These are phyloP conservation scores for Gentiana macrophylla DNA, from an alignment of 257 asterid genomes.

Conservation along the genomic window DNA sequence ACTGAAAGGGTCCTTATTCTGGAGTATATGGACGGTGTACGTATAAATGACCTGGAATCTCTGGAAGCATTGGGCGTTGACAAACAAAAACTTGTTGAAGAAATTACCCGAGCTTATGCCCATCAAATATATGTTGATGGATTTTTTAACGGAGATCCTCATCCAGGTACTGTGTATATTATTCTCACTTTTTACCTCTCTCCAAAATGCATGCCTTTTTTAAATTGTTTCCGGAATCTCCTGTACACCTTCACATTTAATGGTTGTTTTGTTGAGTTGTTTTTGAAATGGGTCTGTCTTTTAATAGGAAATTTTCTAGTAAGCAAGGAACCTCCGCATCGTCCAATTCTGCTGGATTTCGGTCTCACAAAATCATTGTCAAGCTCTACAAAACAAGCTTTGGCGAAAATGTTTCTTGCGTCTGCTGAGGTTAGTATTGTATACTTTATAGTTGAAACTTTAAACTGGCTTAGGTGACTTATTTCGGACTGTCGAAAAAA, in stretches of 20 bases:
- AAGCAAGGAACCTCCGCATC: slow-evolving; percentile 88
- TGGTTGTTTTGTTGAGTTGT: background rate
- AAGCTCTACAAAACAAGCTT: slow-evolving; percentile 65
- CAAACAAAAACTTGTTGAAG: slow-evolving; percentile 90
- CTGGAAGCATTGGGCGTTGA: slow-evolving; percentile 72
- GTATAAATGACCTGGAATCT: slow-evolving; percentile 68
- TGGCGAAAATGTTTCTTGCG: slow-evolving; percentile 95
- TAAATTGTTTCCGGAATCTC: no score
- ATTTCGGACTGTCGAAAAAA: no score
- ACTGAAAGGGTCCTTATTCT: slow-evolving; percentile 80
- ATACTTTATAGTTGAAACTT: background rate
- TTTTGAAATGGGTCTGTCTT: slow-evolving; percentile 13
- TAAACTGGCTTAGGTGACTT: no score
- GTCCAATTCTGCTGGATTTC: slow-evolving; percentile 85
- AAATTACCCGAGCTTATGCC: slow-evolving; percentile 96
- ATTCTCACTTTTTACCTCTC: background rate
- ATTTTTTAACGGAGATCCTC: slow-evolving; percentile 98
- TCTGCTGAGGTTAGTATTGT: slow-evolving; percentile 77
- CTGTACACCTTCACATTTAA: no score
- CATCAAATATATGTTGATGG: slow-evolving; percentile 97
- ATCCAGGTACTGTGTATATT: slow-evolving; percentile 52
- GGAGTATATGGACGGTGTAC: slow-evolving; percentile 96
- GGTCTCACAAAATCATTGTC: slow-evolving; percentile 87
- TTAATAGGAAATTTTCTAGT: slow-evolving; percentile 86
- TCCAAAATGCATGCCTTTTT: background rate